Evolutionary conservation across 441 rosid species (phyloP), one percentile per base, ranked within the genome.

Genomic region (Sinapis alba): DNA sequence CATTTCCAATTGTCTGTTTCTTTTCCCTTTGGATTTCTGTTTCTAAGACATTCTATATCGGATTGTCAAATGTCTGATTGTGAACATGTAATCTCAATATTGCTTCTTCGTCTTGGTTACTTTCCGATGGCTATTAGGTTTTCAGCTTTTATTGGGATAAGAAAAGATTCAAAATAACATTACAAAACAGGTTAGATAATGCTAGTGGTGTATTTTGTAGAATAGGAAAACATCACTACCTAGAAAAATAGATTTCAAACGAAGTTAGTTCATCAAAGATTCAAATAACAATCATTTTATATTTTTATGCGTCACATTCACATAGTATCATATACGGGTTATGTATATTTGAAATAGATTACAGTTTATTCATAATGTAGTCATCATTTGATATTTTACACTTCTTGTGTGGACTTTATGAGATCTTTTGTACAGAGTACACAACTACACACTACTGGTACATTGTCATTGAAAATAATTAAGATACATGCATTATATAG

Each of bases 41-140:
- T 64, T 59, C n/a, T 65, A 51, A 65, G 68, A 65, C 57, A 77
- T 59, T 43, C 20, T 45, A 21, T 71, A 26, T 65, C 63, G 57
- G 63, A 71, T 45, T 71, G 20, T 71, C 63, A 65, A 65, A 71
- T 70, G 72, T 77, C 67, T 77, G 76, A 71, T 71, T 27, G 66
- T 77, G 61, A 77, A 77, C 72, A 32, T 77, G 72, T 77, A 8
- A 41, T 63, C 57, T 69, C 51, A 41, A 53, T 76, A 62, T 62
- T 26, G 18, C 10, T 27, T 53, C 74, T 38, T 38, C 63, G 21
- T 30, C 30, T 68, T 73, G 2, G 16, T 57, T 66, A 11, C 30
- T 28, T 56, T 54, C 58, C 18, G 19, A 19, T 65, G 34, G 34
- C 57, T 41, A 18, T 56, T 19, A 27, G 63, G 11, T 62, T 63